A percentile compares a stretch with the other conserved stretches of the same genome.
These are phyloP conservation scores for Fragilaria crotonensis DNA, from an alignment of 108 stramenopile species.

Conservation along the genomic window DNA sequence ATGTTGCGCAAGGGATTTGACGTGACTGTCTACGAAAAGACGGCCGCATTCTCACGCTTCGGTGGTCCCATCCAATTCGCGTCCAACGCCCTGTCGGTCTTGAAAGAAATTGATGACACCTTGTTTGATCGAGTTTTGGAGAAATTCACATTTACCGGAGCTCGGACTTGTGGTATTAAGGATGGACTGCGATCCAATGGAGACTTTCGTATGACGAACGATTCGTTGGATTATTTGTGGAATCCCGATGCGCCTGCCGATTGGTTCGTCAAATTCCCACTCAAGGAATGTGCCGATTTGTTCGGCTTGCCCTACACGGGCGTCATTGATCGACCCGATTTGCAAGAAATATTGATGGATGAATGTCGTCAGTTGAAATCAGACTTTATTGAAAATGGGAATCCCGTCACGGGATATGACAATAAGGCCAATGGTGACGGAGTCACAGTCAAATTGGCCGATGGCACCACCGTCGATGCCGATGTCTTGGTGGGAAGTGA, in stretches of 20 bases:
- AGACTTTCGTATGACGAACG: slow-evolving; percentile 79
- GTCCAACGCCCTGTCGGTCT: slow-evolving; percentile 88
- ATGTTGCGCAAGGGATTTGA: slow-evolving; percentile 92
- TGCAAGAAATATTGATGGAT: slow-evolving; percentile 94
- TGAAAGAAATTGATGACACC: slow-evolving; percentile 88
- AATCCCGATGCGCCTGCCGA: slow-evolving; percentile 82
- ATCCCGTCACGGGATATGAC: slow-evolving; percentile 68
- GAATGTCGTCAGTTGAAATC: slow-evolving; percentile 83
- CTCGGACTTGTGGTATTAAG: slow-evolving; percentile 92
- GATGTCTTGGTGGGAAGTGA: slow-evolving; percentile 92
- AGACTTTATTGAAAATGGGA: slow-evolving; percentile 79
- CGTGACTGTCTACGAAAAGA: slow-evolving; percentile 95
- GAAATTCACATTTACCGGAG: slow-evolving; percentile 94
- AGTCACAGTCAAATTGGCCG: slow-evolving; percentile 73
- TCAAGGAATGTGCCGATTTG: slow-evolving; percentile 78
- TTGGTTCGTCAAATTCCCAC: slow-evolving; percentile 96
- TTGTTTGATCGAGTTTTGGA: slow-evolving; percentile 93
- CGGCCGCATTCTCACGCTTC: slow-evolving; percentile 88
- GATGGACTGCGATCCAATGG: slow-evolving; percentile 90
- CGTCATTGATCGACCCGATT: slow-evolving; percentile 94
- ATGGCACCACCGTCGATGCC: slow-evolving; percentile 69
- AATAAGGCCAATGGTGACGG: slow-evolving; percentile 63
- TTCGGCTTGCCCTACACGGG: slow-evolving; percentile 90
- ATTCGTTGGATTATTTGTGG: slow-evolving; percentile 70
- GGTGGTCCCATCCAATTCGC: slow-evolving; percentile 98